Evolutionary conservation across 73 alveolate species (phyloP).

Genomic region (Paraurostyla sp.): DNA sequence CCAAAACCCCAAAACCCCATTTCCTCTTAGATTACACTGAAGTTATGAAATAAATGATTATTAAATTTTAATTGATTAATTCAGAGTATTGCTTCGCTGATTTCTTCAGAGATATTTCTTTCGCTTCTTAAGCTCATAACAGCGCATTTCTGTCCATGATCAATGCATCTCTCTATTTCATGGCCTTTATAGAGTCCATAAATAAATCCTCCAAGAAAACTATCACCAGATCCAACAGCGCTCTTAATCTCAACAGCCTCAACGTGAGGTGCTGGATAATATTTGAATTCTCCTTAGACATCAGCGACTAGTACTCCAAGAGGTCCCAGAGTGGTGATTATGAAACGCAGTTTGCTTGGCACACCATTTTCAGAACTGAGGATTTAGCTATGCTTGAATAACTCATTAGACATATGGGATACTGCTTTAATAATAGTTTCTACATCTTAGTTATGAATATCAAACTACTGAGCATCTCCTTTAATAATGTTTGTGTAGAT

Average conservation of each 20-base stretch:
- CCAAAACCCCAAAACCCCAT: no score
- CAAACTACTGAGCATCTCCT: not conserved
- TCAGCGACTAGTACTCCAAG: slow-evolving; percentile 1
- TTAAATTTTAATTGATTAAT: no score
- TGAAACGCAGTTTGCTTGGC: not conserved
- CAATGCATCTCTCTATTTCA: not conserved
- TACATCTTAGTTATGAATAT: not conserved
- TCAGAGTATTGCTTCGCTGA: not conserved
- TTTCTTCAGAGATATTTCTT: slow-evolving; percentile 37
- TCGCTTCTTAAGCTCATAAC: not conserved
- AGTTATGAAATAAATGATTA: no score
- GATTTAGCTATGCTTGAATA: not conserved
- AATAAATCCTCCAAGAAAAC: slow-evolving; percentile 47
- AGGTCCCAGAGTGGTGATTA: slow-evolving; percentile 37
- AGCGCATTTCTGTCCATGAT: slow-evolving; percentile 35
- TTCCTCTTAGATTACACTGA: no score
- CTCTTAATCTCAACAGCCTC: not conserved
- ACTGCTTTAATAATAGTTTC: not conserved
- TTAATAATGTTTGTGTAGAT: not conserved
- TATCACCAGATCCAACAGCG: slow-evolving; percentile 59
- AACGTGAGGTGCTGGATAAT: not conserved
- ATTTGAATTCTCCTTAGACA: not conserved
- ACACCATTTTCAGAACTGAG: not conserved
- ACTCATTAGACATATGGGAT: not conserved
- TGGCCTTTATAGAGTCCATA: slow-evolving; percentile 9